phyloP scores from a whole-genome alignment of 768 basidiomycete genomes.

The Panaeolus cyanescens region DNA sequence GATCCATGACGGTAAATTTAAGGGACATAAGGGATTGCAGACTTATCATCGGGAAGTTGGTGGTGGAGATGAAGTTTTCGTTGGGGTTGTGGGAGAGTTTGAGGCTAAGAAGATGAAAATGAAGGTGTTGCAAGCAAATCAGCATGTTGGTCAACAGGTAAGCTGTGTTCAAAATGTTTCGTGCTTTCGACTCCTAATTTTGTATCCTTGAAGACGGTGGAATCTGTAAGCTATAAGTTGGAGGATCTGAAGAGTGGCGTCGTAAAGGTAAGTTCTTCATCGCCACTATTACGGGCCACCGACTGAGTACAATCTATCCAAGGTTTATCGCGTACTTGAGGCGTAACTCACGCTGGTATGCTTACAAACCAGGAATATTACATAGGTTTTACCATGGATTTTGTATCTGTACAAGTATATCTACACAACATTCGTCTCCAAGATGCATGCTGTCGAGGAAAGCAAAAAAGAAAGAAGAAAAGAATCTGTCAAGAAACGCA shows the following conservation, averaged over 20 bases:
- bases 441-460: neutral
- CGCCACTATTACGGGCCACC: neutral
- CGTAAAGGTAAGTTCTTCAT: constrained; percentile 58
- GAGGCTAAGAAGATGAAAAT: constrained; percentile 89
- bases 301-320: neutral
- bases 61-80: constrained; percentile 49
- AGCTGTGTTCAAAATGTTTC: constrained; percentile 25
- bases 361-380: neutral
- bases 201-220: constrained; percentile 47
- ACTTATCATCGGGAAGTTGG: constrained; percentile 65
- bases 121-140: constrained; percentile 83
- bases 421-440: neutral
- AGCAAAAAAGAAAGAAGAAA: neutral
- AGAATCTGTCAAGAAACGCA: neutral
- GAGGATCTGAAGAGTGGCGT: constrained; percentile 88
- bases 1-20: constrained; percentile 69
- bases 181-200: neutral
- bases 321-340: constrained; percentile 47
- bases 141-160: constrained; percentile 83
- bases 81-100: constrained; percentile 81
- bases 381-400: neutral
- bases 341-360: constrained; percentile 24
- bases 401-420: neutral
- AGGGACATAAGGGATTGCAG: constrained; percentile 82
- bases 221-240: constrained; percentile 81